phyloP scores from a whole-genome alignment of 495 filamentous ascomycete species.

The Podospora pseudoanserina region DNA sequence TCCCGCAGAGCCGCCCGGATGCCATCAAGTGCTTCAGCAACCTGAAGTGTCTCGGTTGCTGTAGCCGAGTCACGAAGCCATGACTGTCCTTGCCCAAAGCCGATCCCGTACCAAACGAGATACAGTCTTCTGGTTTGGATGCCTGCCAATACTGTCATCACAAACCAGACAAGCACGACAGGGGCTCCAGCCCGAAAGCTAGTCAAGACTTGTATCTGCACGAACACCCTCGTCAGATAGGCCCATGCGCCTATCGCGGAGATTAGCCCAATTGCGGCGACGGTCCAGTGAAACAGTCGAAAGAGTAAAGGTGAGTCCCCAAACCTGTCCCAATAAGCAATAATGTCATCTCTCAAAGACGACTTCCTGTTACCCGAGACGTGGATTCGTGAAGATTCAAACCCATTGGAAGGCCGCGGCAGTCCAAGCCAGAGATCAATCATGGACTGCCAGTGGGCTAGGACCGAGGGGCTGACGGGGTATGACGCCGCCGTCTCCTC shows the following conservation, averaged over 20 bases:
- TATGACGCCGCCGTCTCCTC: not conserved
- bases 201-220: too few species aligned
- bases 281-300: too few species aligned
- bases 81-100: not conserved
- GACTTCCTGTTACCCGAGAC: not conserved
- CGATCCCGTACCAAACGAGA: not conserved
- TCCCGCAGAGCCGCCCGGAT: slow-evolving; percentile 13
- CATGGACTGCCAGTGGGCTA: slow-evolving; percentile 12
- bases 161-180: not conserved
- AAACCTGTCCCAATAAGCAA: not conserved
- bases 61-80: too few species aligned
- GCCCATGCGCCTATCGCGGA: too few species aligned
- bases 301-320: too few species aligned
- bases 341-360: not conserved
- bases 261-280: too few species aligned
- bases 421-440: slow-evolving; percentile 13
- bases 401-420: not conserved
- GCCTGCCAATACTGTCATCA: not conserved
- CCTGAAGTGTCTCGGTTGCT: too few species aligned
- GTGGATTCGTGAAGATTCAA: not conserved
- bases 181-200: too few species aligned
- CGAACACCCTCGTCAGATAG: too few species aligned
- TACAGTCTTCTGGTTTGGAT: not conserved
- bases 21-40: not conserved
- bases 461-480: not conserved